Evolutionary conservation across 495 filamentous ascomycete genomes (phyloP), one percentile per base, ranked within the genome.

Genomic region (Melanomma pulvis-pyrius): DNA sequence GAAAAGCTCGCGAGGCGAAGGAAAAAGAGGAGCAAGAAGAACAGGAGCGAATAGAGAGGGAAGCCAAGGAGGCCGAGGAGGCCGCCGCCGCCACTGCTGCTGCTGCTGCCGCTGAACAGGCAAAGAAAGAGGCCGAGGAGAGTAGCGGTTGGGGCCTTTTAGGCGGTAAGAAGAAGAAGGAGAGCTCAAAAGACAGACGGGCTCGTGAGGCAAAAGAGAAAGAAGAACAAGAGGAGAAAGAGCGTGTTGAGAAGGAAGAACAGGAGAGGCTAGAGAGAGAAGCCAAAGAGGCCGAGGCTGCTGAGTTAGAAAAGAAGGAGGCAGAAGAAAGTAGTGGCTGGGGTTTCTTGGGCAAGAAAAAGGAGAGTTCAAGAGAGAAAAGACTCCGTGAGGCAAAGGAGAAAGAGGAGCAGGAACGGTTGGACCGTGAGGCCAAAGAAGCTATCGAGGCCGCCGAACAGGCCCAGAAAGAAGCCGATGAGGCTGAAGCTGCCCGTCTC

Each of bases 261-360:
- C 26, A 56, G 21, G 64, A 67, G 49, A 24, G 64, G 30, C 21
- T 55, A 8, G 63, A 59, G 36, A 57, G 61, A 24, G 71, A 50
- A 67, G 66, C 61, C 32, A 67, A 61, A 39, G 74, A 78, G 67
- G 67, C 71, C 1, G 69, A 61, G 21, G 69, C 71, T 22, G 65
- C 65, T 22, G 67, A 28, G 7, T 48, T 65, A 47, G 66, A 60
- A n/a, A 56, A 60, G 32, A 61, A 59, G 29, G 61, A 65, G 36
- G 61, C 53, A 21, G 63, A 70, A 26, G 51, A 50, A 24, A 63
- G 65, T 30, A 53, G 26, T 41, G 15, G 34, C n/a, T 65, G 52
- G 52, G 59, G 65, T 22, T 55, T 46, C 21, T 62, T 52, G 34
- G 58, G 59, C 12, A 70, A 65, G 56, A 65, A 64, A 25, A 70